Evolutionary conservation across 345 rosid genomes (phyloP), one percentile per base, ranked within the genome.

Genomic region (Ailanthus altissimus): DNA sequence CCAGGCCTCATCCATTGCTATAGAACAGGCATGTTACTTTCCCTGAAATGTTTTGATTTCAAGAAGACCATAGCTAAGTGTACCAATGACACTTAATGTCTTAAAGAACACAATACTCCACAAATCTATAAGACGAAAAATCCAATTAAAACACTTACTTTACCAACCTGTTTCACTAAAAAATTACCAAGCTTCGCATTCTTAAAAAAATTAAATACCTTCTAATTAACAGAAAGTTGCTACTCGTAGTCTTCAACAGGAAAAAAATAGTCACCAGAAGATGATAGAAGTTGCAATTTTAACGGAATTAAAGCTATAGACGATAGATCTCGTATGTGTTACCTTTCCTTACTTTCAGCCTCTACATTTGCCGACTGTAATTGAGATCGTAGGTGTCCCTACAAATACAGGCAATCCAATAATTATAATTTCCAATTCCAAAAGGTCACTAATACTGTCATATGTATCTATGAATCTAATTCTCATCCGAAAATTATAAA

Each of bases 321-420:
- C 18, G 40, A 73, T 56, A 54, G n/a, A 20, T 32, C 56, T 11
- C 10, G 25, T 73, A 42, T 21, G 49, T 2, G 36, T 82, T 79
- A 93, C 99, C 98, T 92, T 74, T 85, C 85, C 85, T 88, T 90
- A 73, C 72, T 81, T 75, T 88, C 97, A 70, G 87, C 76, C 57
- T 96, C 97, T 79, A 92, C 97, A 89, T 92, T 85, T 83, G 94
- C 98, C 72, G 97, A 82, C 77, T 92, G 94, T 68, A 96, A 88
- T 79, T 90, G 97, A 67, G 97, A 88, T 38, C 97, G 91, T 69
- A 96, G 85, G 78, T 84, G 84, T 57, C 95, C 98, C 99, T 93
- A 87, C 78, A 78, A 58, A 78, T 70, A 85, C 42, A 54, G 70
- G 67, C 61, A 73, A 67, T 70, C 42, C 38, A 61, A 76, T 47